These are phyloP conservation scores for Gaertneriomyces sp. DNA, from an alignment of 192 early-diverging fungal species.

Conservation along the genomic window DNA sequence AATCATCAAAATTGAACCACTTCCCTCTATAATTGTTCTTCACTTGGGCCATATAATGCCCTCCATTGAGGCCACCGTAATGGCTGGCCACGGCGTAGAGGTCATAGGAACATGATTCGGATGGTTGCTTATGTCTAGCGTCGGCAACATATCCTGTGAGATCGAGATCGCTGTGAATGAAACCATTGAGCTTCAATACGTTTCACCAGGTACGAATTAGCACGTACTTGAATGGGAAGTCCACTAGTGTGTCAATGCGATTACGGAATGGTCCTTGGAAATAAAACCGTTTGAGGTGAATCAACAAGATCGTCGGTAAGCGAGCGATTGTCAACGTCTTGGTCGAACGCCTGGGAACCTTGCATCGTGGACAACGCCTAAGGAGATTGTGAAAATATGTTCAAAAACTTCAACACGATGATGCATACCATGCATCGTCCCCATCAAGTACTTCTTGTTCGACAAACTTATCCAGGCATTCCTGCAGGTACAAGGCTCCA, in stretches of 20 bases:
- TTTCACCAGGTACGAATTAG: slow-evolving; percentile 65
- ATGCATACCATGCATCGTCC: slow-evolving; percentile 75
- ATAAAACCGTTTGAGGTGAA: slow-evolving; percentile 94
- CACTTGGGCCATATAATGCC: slow-evolving; percentile 81
- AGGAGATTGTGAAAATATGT: neutral
- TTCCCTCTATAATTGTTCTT: slow-evolving; percentile 57
- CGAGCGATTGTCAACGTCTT: slow-evolving; percentile 76
- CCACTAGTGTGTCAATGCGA: slow-evolving; percentile 83
- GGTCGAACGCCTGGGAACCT: slow-evolving; percentile 63
- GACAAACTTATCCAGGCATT: slow-evolving; percentile 84
- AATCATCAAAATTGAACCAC: slow-evolving; percentile 84
- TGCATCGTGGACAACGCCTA: slow-evolving; percentile 74
- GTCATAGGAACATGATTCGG: slow-evolving; percentile 56
- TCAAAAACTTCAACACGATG: neutral
- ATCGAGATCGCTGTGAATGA: slow-evolving; percentile 27
- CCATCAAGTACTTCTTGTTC: slow-evolving; percentile 84
- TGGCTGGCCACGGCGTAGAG: slow-evolving; percentile 76
- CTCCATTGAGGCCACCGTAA: slow-evolving; percentile 73
- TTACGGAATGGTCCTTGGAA: slow-evolving; percentile 88
- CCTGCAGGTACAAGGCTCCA: slow-evolving; percentile 63
- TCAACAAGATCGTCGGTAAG: slow-evolving; percentile 83
- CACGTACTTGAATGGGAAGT: slow-evolving; percentile 66
- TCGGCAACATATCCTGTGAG: slow-evolving; percentile 31
- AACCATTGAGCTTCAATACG: slow-evolving; percentile 6
- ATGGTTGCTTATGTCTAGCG: slow-evolving; percentile 49